Evolutionary conservation across 768 basidiomycete genomes (phyloP).

Genomic region (Lenzites betulinus): DNA sequence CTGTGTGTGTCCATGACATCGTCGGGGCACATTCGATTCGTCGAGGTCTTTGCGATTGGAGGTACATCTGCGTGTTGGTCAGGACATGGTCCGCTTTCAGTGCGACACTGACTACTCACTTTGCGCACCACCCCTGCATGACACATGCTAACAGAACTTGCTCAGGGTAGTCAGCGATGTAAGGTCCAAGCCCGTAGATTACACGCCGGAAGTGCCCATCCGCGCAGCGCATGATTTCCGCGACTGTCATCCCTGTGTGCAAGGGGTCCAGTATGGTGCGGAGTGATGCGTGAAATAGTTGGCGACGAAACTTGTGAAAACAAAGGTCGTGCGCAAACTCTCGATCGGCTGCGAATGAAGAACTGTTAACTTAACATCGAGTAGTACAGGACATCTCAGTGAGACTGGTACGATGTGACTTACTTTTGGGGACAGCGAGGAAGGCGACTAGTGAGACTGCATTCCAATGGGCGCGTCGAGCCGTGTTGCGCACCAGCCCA

Average conservation of each 20-base stretch:
- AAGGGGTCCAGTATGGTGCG: not conserved
- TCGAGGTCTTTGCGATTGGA: constrained; percentile 12
- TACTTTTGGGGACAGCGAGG: constrained; percentile 37
- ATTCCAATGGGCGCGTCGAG: constrained; percentile 24
- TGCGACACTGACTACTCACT: constrained; percentile 16
- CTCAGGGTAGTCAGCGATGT: constrained; percentile 38
- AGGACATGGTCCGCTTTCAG: not conserved
- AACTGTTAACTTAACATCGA: too few relatives aligned
- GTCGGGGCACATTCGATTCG: not conserved
- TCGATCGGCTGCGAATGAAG: not conserved
- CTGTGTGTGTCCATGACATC: not conserved
- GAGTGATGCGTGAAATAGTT: not conserved
- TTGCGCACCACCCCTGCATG: constrained; percentile 28
- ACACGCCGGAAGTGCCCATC: constrained; percentile 32
- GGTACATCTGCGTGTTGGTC: constrained; percentile 12
- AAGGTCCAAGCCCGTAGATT: constrained; percentile 33
- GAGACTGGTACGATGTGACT: not conserved
- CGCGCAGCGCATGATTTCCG: constrained; percentile 19
- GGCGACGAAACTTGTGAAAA: constrained; percentile 4
- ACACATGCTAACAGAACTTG: constrained; percentile 28
- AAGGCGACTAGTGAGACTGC: constrained; percentile 26
- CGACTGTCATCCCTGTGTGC: not conserved
- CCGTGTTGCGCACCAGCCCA: constrained; percentile 26
- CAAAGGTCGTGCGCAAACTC: not conserved
- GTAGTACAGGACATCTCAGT: not conserved